Base-by-base conservation (phyloP, 441 rosid genomes). In the Hura crepitans region DNA sequence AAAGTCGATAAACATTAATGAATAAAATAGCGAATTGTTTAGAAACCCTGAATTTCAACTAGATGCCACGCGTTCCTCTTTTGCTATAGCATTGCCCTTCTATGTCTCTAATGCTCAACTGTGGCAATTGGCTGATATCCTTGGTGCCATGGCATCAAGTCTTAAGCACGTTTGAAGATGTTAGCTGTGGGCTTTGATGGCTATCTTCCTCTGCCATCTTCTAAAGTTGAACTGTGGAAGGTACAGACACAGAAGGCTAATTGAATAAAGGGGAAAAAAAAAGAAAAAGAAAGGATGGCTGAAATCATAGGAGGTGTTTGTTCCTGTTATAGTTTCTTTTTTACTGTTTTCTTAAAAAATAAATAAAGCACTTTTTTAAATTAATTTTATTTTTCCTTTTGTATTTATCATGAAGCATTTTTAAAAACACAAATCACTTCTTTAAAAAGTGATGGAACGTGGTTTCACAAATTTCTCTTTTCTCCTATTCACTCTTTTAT, bases 61-160 rank as follows among this genome's bases (percentile, higher is more conserved):
- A 57, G 47, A 35, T 63, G 17, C 64, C 63, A 42, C 53, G 49
- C 14, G 9, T 28, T 8, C 22, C 39, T 62, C 17, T 0, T 5
- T 20, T 8, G 9, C 5, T 45, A 3, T 39, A 62, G 18, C 51
- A 39, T 11, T 27, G 13, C 49, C 61, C 47, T 18, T 37, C 15
- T 39, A 30, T 60, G 53, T 13, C 15, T 35, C 25, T 49, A 60
- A 45, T 61, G 50, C 49, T 61, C 61, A 47, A 31, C 50, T 59
- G 4, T 70, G 50, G 33, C 50, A 23, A 18, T 39, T 62, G 56
- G 27, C 27, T 71, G 55, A 43, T 42, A 27, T 62, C 9, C 55
- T 54, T 8, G 28, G 8, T 10, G 14, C 30, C 15, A 28, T 15
- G 60, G 33, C 39, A 23, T 61, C 20, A 42, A 20, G 35, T 61